Evolutionary conservation across 768 basidiomycete species (phyloP).

Genomic region (Amylocystis lapponica): DNA sequence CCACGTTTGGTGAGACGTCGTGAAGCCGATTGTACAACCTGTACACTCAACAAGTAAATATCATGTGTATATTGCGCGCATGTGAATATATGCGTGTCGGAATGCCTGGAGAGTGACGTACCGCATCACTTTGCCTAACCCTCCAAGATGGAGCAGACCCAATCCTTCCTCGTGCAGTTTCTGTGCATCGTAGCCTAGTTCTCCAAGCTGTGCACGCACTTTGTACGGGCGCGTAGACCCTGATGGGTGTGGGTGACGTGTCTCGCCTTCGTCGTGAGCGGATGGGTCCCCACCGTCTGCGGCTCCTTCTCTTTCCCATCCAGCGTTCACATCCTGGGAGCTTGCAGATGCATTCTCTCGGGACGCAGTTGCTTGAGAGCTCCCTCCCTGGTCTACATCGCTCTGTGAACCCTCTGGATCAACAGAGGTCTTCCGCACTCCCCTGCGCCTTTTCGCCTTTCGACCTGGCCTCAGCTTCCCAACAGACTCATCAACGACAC

Average conservation of each 20-base stretch:
- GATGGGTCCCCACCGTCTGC: slow-evolving; percentile 2
- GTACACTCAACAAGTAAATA: not conserved
- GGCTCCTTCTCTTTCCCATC: slow-evolving; percentile 1
- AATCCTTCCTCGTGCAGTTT: slow-evolving; percentile 39
- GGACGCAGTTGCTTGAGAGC: no score
- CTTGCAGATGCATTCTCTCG: no score
- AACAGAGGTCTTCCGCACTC: no score
- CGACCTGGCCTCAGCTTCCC: slow-evolving; percentile 37
- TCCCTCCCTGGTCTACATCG: no score
- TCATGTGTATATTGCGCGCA: no score
- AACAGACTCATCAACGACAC: slow-evolving; percentile 21
- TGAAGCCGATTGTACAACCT: slow-evolving; percentile 28
- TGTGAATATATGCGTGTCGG: no score
- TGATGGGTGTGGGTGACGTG: slow-evolving; percentile 18
- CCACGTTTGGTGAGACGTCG: slow-evolving; percentile 19
- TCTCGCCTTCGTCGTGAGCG: slow-evolving; percentile 10
- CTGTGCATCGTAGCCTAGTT: slow-evolving; percentile 40
- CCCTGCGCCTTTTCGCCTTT: slow-evolving; percentile 11
- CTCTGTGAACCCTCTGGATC: no score
- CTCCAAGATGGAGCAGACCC: slow-evolving; percentile 41
- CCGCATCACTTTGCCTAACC: slow-evolving; percentile 36
- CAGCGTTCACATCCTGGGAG: not conserved
- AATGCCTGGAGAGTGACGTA: slow-evolving; percentile 22
- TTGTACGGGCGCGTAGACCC: slow-evolving; percentile 44
- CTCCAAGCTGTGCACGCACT: slow-evolving; percentile 35